phyloP scores from a whole-genome alignment of 2,329 filamentous ascomycete species.

The Dactylonectria estremocensis region DNA sequence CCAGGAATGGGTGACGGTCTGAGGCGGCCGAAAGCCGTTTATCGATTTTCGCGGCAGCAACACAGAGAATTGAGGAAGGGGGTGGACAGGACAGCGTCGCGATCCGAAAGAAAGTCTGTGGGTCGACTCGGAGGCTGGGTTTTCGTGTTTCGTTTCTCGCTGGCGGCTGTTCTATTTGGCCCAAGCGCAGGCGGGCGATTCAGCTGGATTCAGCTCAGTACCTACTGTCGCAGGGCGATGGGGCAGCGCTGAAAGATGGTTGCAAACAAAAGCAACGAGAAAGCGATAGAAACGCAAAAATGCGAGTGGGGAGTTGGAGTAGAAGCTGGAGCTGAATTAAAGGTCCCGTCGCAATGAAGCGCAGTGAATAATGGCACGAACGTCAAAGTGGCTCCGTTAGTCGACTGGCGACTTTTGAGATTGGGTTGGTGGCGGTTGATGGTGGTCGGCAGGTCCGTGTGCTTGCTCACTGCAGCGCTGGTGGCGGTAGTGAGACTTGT shows the following conservation, averaged over 20 bases:
- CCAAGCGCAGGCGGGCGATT: conserved; percentile 29
- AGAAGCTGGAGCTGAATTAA: conserved; percentile 16
- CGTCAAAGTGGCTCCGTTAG: conserved; percentile 40
- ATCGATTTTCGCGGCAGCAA: background rate
- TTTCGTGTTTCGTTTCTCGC: conserved; percentile 24
- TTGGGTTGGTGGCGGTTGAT: conserved; percentile 35
- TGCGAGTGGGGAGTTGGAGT: background rate
- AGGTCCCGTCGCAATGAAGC: conserved; percentile 12
- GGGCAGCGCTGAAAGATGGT: conserved; percentile 16
- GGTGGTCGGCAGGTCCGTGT: conserved; percentile 45
- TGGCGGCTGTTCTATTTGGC: conserved; percentile 21
- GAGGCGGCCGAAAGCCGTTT: conserved; percentile 26
- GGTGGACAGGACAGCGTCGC: conserved; percentile 26
- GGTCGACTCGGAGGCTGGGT: conserved; percentile 15
- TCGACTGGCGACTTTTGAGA: conserved; percentile 45
- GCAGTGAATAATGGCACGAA: conserved; percentile 3
- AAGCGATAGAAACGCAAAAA: background rate
- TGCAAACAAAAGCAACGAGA: conserved; percentile 17
- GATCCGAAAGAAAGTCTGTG: conserved; percentile 11
- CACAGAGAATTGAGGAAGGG: conserved; percentile 2
- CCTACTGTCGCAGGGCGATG: conserved; percentile 8
- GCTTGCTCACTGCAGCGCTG: conserved; percentile 35
- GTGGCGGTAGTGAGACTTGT: background rate
- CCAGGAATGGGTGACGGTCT: conserved; percentile 40
- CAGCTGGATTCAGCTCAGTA: conserved; percentile 17